Evolutionary conservation across 2,329 filamentous ascomycete species (phyloP).

Genomic region (Botrytis deweyae): DNA sequence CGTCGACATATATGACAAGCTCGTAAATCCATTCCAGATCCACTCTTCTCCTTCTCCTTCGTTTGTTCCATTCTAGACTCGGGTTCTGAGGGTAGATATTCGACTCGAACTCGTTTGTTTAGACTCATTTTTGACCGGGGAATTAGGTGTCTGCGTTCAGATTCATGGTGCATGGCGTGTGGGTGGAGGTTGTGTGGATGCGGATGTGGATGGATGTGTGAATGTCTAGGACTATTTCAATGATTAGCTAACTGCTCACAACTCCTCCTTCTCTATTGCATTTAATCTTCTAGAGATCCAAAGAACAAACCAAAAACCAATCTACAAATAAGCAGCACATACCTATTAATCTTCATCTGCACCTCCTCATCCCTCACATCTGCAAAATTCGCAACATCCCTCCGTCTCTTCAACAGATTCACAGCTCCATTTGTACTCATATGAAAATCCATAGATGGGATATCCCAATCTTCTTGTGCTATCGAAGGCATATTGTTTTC

Average conservation of each 20-base stretch:
- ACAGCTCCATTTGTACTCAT: background rate
- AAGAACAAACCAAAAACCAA: background rate
- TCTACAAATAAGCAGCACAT: background rate
- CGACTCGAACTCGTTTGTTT: constrained; percentile 15
- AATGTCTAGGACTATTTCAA: constrained; percentile 5
- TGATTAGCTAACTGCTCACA: background rate
- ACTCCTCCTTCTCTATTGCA: background rate
- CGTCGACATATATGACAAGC: constrained; percentile 69
- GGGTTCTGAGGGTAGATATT: background rate
- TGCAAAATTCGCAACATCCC: constrained; percentile 26
- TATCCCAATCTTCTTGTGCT: constrained; percentile 26
- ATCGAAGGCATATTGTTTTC: constrained; percentile 32
- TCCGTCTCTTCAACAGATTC: constrained; percentile 29
- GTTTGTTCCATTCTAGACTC: background rate
- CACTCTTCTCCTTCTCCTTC: background rate
- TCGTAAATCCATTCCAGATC: constrained; percentile 40
- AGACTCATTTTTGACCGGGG: constrained; percentile 10
- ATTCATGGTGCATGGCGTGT: background rate
- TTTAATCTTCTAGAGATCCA: too few relatives aligned
- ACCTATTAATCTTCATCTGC: constrained; percentile 25
- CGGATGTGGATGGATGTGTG: background rate
- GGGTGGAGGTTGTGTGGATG: constrained; percentile 2
- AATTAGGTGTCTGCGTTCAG: constrained; percentile 8
- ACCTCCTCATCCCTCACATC: constrained; percentile 5
- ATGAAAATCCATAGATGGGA: constrained; percentile 19